Conservation (phyloP, 768 basidiomycete species). For the Mycena olivaceomarginata region DNA sequence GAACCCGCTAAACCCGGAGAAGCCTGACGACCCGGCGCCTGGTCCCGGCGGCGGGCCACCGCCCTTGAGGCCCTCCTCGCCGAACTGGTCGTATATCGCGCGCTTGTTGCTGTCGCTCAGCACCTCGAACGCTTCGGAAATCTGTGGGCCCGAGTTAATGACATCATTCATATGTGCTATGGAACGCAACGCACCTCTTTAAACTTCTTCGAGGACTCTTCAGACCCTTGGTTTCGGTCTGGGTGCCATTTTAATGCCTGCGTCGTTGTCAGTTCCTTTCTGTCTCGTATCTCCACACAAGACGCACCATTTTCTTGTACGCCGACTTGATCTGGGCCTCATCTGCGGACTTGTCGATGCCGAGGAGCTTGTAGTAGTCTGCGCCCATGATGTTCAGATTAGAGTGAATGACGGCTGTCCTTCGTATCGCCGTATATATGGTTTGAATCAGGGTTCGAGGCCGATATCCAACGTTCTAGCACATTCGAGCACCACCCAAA, state of each 20-base stretch:
- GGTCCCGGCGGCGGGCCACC: conserved; percentile 74
- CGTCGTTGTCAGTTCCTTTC: conserved; percentile 17
- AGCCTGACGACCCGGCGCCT: conserved; percentile 61
- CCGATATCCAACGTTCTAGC: neutral
- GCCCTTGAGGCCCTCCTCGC: conserved; percentile 95
- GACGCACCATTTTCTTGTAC: conserved; percentile 92
- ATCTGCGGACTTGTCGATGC: conserved; percentile 80
- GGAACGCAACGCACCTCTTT: conserved; percentile 80
- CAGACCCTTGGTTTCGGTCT: conserved; percentile 91
- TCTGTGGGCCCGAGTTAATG: conserved; percentile 62
- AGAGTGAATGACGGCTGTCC: neutral
- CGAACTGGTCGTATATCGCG: conserved; percentile 92
- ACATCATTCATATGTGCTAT: neutral
- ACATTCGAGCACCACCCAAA: conserved; percentile 11
- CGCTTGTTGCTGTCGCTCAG: conserved; percentile 92
- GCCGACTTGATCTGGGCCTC: conserved; percentile 96
- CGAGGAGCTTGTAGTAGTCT: conserved; percentile 94
- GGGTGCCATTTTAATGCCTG: conserved; percentile 96
- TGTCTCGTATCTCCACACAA: neutral
- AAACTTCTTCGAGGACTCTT: conserved; percentile 92
- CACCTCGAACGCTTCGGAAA: conserved; percentile 97
- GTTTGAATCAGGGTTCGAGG: neutral
- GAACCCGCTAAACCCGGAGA: conserved; percentile 61
- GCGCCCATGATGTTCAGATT: conserved; percentile 73
- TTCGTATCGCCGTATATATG: neutral